phyloP scores from a whole-genome alignment of 805 yeast genomes.

The Barnettozyma botsteinii region DNA sequence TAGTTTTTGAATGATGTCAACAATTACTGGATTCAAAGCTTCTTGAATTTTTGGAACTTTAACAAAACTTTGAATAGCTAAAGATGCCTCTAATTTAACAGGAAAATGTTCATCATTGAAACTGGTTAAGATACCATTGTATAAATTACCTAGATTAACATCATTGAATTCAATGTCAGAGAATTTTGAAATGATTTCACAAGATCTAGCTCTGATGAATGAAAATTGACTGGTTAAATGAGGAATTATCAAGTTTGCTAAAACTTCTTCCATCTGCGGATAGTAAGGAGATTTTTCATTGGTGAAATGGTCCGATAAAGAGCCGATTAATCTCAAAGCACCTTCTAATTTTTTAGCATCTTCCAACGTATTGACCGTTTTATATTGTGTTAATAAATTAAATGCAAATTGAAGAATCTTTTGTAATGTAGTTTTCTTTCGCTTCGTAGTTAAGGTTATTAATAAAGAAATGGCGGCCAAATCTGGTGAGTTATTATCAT shows the following conservation, averaged over 20 bases:
- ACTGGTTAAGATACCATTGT: conserved; percentile 40
- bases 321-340: conserved; percentile 70
- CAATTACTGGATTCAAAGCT: conserved; percentile 60
- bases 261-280: conserved; percentile 62
- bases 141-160: conserved; percentile 32
- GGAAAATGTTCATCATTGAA: conserved; percentile 50
- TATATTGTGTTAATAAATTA: conserved; percentile 34
- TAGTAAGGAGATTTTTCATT: conserved; percentile 50
- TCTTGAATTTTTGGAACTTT: conserved; percentile 59
- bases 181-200: conserved; percentile 60
- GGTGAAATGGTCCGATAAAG: conserved; percentile 56
- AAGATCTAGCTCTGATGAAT: conserved; percentile 71
- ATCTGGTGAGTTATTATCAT: conserved; percentile 65
- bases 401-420: conserved; percentile 59
- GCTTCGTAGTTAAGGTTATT: conserved; percentile 63
- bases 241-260: conserved; percentile 63
- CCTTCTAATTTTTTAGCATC: conserved; percentile 71
- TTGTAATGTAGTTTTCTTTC: conserved; percentile 53
- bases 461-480: conserved; percentile 72
- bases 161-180: conserved; percentile 51
- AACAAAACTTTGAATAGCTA: conserved; percentile 78
- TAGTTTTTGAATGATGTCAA: conserved; percentile 77
- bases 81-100: conserved; percentile 75
- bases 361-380: conserved; percentile 33
- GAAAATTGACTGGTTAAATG: conserved; percentile 55